Percentiles rank a stretch among this genome's conserved stretches.
Evolutionary conservation across 2,329 filamentous ascomycete species (phyloP).

Genomic region (Sporothrix phasma): DNA sequence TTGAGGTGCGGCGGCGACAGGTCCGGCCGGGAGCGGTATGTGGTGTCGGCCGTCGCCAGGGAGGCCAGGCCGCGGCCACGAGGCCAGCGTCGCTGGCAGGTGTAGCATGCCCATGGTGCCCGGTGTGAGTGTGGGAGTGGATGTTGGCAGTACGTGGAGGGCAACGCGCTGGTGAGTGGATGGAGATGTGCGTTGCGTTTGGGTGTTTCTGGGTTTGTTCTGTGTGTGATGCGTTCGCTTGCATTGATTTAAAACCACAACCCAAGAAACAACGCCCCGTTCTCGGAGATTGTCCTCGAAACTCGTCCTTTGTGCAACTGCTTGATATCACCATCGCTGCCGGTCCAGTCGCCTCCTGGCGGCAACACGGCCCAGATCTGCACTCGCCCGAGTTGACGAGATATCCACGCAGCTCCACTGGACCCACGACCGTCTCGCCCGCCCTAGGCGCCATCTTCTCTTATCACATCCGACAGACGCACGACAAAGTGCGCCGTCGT

Average conservation of each 20-base stretch:
- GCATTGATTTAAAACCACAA: too few relatives aligned
- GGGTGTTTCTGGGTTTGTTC: too few relatives aligned
- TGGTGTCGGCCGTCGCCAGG: not conserved
- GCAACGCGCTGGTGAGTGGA: too few relatives aligned
- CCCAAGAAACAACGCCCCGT: too few relatives aligned
- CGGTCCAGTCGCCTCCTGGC: not conserved
- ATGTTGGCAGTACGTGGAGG: too few relatives aligned
- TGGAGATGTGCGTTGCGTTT: too few relatives aligned
- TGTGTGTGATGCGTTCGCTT: too few relatives aligned
- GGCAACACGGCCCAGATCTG: not conserved
- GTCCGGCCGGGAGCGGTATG: slow-evolving; percentile 21
- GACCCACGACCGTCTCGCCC: slow-evolving; percentile 2
- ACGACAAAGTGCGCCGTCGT: not conserved
- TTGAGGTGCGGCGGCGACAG: slow-evolving; percentile 28
- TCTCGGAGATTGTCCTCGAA: slow-evolving; percentile 7
- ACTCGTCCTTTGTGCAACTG: not conserved
- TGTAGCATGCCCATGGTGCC: not conserved
- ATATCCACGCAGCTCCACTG: not conserved
- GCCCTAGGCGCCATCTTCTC: not conserved
- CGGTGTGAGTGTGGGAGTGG: not conserved
- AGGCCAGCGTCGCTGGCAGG: not conserved
- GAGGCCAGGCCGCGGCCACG: not conserved
- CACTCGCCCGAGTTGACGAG: slow-evolving; percentile 10
- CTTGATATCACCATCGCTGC: slow-evolving; percentile 1
- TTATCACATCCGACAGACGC: not conserved